Conservation (phyloP, 1,139 yeast species). For the Yarrowia galli region DNA sequence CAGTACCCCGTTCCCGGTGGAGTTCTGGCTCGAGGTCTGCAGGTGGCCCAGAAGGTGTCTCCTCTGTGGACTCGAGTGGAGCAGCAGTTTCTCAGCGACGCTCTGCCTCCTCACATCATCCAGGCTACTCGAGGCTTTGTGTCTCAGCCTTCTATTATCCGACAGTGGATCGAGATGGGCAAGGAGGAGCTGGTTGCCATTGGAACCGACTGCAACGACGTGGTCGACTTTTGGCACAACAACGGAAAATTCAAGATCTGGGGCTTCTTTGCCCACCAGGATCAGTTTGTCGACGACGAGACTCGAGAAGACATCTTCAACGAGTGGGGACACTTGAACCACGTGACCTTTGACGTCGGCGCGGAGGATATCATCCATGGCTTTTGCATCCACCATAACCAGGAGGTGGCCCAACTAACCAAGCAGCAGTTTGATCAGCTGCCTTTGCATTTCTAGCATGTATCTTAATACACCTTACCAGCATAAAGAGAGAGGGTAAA, state of each 20-base stretch:
- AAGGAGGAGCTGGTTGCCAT: constrained; percentile 63
- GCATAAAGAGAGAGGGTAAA: not conserved
- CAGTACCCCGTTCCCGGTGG: constrained; percentile 32
- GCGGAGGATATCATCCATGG: constrained; percentile 59
- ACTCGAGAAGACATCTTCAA: constrained; percentile 57
- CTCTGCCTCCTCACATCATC: constrained; percentile 17
- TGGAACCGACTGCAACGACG: constrained; percentile 53
- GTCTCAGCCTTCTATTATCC: constrained; percentile 54
- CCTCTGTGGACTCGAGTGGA: constrained; percentile 36
- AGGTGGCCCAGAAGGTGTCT: constrained; percentile 31
- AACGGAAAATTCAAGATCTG: constrained; percentile 55
- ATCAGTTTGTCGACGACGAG: constrained; percentile 66
- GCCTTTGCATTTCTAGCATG: constrained; percentile 35
- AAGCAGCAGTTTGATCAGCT: constrained; percentile 34
- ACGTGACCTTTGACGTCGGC: constrained; percentile 48
- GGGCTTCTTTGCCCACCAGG: constrained; percentile 63
- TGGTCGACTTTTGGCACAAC: constrained; percentile 60
- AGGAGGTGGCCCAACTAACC: constrained; percentile 54
- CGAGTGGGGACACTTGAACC: constrained; percentile 51
- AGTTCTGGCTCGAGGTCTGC: constrained; percentile 30
- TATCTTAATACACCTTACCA: constrained; percentile 8
- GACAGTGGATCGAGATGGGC: constrained; percentile 64
- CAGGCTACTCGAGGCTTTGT: constrained; percentile 57
- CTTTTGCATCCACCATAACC: constrained; percentile 64
- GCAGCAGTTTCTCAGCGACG: constrained; percentile 13